Evolutionary conservation across 345 rosid genomes (phyloP).

Genomic region (Durio zibethinus): DNA sequence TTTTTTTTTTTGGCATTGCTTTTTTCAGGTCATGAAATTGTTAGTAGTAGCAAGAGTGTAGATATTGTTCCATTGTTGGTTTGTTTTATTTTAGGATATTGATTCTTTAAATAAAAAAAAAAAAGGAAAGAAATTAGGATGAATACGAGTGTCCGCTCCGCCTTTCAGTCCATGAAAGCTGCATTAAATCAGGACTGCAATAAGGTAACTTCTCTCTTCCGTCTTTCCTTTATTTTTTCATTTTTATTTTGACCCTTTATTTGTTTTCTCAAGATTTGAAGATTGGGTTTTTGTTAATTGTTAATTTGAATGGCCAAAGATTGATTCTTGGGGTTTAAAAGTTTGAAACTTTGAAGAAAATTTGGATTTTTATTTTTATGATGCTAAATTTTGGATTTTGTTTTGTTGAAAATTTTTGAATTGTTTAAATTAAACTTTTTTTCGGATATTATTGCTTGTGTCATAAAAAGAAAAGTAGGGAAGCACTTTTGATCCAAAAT

Average conservation of each 20-base stretch:
- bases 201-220: constrained; percentile 38
- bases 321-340: neutral
- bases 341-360: neutral
- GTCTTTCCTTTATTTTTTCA: constrained; percentile 5
- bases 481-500: constrained; percentile 47
- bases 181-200: constrained; percentile 45
- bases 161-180: constrained; percentile 68
- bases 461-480: constrained; percentile 17
- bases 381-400: too few species aligned
- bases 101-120: neutral
- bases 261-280: constrained; percentile 11
- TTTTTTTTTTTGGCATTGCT: constrained; percentile 5
- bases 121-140: constrained; percentile 39
- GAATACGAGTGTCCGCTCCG: constrained; percentile 70
- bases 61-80: constrained; percentile 19
- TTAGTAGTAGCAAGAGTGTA: neutral
- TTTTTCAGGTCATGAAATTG: constrained; percentile 24
- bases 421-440: constrained; percentile 3
- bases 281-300: neutral
- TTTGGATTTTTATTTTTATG: too few species aligned
- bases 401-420: constrained; percentile 1
- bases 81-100: constrained; percentile 22
- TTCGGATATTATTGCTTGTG: constrained; percentile 27
- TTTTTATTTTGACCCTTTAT: constrained; percentile 10
- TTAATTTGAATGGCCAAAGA: neutral